A percentile compares a stretch with the other conserved stretches of the same genome.
phyloP scores from a whole-genome alignment of 805 yeast species.

The Zygosaccharomyces bisporus region DNA sequence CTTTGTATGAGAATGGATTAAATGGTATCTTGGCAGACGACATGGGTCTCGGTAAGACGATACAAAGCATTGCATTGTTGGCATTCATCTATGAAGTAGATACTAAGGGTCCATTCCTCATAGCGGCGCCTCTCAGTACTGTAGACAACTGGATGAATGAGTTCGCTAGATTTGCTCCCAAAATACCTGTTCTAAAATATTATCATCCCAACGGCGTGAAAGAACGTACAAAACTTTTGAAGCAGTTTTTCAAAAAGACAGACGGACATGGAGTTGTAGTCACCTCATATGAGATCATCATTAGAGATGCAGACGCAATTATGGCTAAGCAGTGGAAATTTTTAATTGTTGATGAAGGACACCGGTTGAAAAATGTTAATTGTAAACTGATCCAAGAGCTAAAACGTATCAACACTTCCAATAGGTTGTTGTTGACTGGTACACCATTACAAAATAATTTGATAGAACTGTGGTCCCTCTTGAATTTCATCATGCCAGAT shows the following conservation, averaged over 20 bases:
- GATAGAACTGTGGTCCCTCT: conserved; percentile 85
- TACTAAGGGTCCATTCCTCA: conserved; percentile 69
- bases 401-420: conserved; percentile 60
- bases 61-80: conserved; percentile 78
- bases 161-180: conserved; percentile 68
- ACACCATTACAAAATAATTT: conserved; percentile 93
- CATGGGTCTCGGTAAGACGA: conserved; percentile 95
- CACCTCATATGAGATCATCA: conserved; percentile 78
- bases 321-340: conserved; percentile 66
- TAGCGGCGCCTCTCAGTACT: conserved; percentile 82
- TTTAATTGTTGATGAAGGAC: conserved; percentile 93
- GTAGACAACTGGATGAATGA: conserved; percentile 82
- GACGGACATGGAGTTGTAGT: conserved; percentile 52
- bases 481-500: conserved; percentile 89
- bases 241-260: conserved; percentile 41
- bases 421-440: conserved; percentile 84
- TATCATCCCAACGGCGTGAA: conserved; percentile 55
- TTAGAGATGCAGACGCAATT: conserved; percentile 60
- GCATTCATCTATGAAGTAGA: conserved; percentile 76
- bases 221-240: conserved; percentile 31
- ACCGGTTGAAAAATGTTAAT: conserved; percentile 79
- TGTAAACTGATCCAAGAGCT: conserved; percentile 70
- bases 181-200: conserved; percentile 57
- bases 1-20: conserved; percentile 86
- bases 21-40: conserved; percentile 96